Base-by-base conservation (phyloP, 78 protist species). In the Dictyostelium brefeldianum region DNA sequence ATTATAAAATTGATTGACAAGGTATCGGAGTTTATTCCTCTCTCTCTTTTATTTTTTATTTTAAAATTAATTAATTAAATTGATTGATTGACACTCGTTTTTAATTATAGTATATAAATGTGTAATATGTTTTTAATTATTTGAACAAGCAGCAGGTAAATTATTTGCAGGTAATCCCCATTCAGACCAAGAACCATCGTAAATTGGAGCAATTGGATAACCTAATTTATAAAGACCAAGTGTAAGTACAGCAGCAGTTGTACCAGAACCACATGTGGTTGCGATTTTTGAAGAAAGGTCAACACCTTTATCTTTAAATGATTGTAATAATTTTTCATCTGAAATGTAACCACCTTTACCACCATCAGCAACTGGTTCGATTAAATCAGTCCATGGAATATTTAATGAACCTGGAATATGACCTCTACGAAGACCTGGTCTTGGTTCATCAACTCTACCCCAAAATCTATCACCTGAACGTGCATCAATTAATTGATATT, bases 111-210 rank as follows among this genome's bases (percentile, higher is more conserved):
- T n/a, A n/a, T n/a, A n/a, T n/a, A n/a, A n/a, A n/a, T n/a, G n/a
- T n/a, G n/a, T n/a, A n/a, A 41, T 46, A n/a, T 71, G 0, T n/a
- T 18, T 41, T 9, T 29, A 31, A 25, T 78, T 17, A 36, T 78
- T 78, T 51, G 83, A 54, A 56, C 83, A 78, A 18, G 83, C 54
- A 11, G 36, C 31, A 77, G 93, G 93, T 48, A 77, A 22, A 25
- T 87, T 77, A 10, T 47, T 59, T 10, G 6, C 8, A 8, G 79
- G 85, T 51, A 57, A 74, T 27, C 90, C 95, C 90, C 90, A 91
- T 69, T 91, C 95, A 5, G 95, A 83, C 89, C 89, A 91, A 20
- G 95, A 91, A 5, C 95, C 95, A 57, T 91, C 95, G 54, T 91
- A 91, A 12, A 91, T 69, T 73, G 90, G 90, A 17, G 89, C 31